Evolutionary conservation across 2,329 filamentous ascomycete species (phyloP), one percentile per base, ranked within the genome.

Genomic region (Epicoccum sorghinum): DNA sequence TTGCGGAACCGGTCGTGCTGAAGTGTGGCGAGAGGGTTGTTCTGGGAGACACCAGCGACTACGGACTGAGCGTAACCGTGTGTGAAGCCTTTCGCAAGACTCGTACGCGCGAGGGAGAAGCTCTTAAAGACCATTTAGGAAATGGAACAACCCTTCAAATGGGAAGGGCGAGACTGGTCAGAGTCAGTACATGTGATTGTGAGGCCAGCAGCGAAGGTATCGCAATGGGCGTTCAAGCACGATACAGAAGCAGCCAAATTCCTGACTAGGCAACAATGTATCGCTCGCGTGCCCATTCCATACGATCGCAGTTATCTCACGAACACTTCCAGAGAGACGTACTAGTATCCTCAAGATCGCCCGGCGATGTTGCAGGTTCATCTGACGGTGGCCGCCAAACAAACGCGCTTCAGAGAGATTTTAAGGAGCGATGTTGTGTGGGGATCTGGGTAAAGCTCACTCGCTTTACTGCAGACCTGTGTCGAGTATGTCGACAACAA

Each of bases 11-110:
- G 70, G 41, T 71, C 71, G 55, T 73, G 69, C 65, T 70, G 72
- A 68, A 86, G 79, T 37, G 82, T 78, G 59, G 81, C 82, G 54
- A 86, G 76, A 38, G 79, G 78, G 52, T 82, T 82, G 65, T 83
- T 82, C 60, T 84, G 81, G 37, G 91, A 74, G 80, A 87, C 83
- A 70, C 92, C 93, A 72, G 95, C 95, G 79, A 99, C 92, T 79
- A 98, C 89, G 61, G 93, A 96, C 77, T 98, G 93, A 69, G 93
- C 93, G 85, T 97, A 98, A 79, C 93, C 93, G 86, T 98, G 91
- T 77, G 91, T 93, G 77, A 98, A 89, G 72, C 93, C 92, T 82
- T 98, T 98, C 74, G 91, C 88, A 80, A 97, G 89, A 89, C 91
- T 93, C 85, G 93, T 90, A 83, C 95, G 93, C 86, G 96, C 91